Base-by-base conservation (phyloP, 257 asterid species). In the Nicotiana noctiflora region DNA sequence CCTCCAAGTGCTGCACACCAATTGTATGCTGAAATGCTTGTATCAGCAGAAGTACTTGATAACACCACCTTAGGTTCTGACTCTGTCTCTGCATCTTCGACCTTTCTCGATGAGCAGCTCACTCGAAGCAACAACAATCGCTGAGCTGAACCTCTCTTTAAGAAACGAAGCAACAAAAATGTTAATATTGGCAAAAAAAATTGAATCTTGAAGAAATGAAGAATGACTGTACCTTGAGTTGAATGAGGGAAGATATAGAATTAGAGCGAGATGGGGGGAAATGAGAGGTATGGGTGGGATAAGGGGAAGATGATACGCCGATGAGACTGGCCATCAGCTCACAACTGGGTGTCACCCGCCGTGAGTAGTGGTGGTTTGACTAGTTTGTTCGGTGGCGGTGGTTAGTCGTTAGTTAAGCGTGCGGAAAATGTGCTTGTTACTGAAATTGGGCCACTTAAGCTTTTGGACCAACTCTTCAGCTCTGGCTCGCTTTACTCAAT, bases 1-100 rank as follows among this genome's bases (percentile, higher is more conserved):
- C 92, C 95, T 40, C 98, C 99, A 23, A 95, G 92, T 56, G 84
- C 95, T 56, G 91, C 94, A 74, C 88, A 88, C 97, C 93, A 92
- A 77, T 79, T 87, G 84, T 88, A 92, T 29, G 91, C 83, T 65
- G 97, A 84, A 82, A 85, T 81, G 86, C 77, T 84, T 7, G 81
- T 57, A 17, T 59, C 83, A 34, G 60, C 77, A 44, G 82, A 17
- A 6, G 88, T 80, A 4, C 88, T 76, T 10, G 90, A 72, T 79
- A 65, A 75, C 57, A 90, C 40, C 65, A 84, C 63, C 46, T 82
- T 88, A n/a, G 88, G 23, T 75, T 87, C 87, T 57, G 91, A 70
- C 59, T 90, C 90, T 70, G 72, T 79, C 46, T 86, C 83, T 8
- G 82, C 78, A 81, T 82, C 88, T 31, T 79, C 79, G 44, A 81